phyloP scores from a whole-genome alignment of 495 filamentous ascomycete genomes.

The Baudoinia panamericana region DNA sequence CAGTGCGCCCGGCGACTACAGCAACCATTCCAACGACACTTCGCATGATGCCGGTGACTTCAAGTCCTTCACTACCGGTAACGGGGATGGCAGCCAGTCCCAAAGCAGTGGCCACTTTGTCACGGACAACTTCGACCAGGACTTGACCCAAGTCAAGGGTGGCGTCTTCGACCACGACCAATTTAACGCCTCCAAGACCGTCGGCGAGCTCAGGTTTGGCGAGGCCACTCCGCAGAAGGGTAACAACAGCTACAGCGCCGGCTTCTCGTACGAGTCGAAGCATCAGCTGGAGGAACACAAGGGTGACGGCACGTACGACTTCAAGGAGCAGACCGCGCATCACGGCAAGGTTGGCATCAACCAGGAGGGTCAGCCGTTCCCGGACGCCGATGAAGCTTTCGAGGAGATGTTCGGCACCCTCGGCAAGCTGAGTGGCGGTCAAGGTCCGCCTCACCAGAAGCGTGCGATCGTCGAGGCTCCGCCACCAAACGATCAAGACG shows the following conservation, averaged over 20 bases:
- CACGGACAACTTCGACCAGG: background rate
- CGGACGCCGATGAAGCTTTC: too few species aligned
- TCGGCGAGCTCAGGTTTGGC: background rate
- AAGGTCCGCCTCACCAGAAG: too few species aligned
- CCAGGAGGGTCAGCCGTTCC: too few species aligned
- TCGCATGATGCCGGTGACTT: background rate
- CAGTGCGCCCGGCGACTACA: background rate
- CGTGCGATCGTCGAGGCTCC: too few species aligned
- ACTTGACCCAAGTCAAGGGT: background rate
- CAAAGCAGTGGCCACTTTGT: background rate
- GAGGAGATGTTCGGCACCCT: too few species aligned
- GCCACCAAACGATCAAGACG: too few species aligned
- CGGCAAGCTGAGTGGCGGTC: too few species aligned
- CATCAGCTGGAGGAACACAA: background rate
- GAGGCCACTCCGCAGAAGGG: background rate
- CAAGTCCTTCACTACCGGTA: background rate
- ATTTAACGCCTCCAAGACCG: background rate
- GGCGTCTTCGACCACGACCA: background rate
- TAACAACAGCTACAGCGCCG: background rate
- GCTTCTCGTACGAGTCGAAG: background rate
- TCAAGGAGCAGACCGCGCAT: background rate
- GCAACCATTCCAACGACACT: slow-evolving; percentile 1
- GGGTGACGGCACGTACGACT: slow-evolving; percentile 3
- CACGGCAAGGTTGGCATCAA: too few species aligned
- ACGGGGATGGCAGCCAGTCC: background rate